Conservation (phyloP, 73 alveolate genomes). For the Tetrahymena malaccensis region DNA sequence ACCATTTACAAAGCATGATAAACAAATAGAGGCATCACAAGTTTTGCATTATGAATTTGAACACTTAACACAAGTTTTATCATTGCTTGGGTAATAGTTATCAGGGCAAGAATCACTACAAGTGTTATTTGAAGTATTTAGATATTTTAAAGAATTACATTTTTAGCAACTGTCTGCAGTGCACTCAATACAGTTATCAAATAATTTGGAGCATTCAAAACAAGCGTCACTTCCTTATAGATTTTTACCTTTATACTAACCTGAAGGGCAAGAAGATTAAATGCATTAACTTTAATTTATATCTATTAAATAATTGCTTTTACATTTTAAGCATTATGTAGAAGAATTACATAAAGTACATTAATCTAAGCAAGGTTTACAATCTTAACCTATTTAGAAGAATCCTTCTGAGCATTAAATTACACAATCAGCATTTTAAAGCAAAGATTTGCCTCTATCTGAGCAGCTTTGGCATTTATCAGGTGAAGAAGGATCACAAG, state of each 20-base stretch:
- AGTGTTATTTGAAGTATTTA: not conserved
- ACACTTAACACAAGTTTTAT: not conserved
- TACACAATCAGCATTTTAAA: no score
- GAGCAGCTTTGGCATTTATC: not conserved
- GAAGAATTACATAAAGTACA: no score
- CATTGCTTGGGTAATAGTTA: not conserved
- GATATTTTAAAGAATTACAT: not conserved
- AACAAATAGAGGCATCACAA: not conserved
- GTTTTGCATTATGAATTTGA: not conserved
- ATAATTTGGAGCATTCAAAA: not conserved
- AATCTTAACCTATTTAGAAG: no score
- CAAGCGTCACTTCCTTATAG: not conserved
- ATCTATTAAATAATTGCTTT: no score
- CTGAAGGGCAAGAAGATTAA: not conserved
- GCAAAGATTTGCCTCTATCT: no score
- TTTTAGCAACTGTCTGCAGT: not conserved
- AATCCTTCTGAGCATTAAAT: no score
- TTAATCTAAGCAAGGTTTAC: no score
- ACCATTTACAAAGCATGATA: not conserved
- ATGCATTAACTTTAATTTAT: no score
- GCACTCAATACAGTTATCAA: not conserved
- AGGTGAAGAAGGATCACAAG: not conserved
- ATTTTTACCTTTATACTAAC: not conserved
- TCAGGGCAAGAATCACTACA: not conserved
- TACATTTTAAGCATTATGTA: no score